These are phyloP conservation scores for Cardamine chenopodiifolia DNA, from an alignment of 345 rosid species.

Conservation along the genomic window DNA sequence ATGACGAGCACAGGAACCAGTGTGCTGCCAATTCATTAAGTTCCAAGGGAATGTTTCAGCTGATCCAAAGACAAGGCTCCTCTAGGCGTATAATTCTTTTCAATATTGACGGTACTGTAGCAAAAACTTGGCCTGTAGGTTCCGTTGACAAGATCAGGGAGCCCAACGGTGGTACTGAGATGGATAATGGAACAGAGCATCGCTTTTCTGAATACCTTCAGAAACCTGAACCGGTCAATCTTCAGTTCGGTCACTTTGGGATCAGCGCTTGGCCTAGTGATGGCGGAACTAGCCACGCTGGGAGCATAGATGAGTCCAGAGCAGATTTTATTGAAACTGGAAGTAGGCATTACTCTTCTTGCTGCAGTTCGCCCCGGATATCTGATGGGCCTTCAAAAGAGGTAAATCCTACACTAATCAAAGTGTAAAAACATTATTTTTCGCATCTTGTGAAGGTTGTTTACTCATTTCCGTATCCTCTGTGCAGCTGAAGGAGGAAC, in stretches of 20 bases:
- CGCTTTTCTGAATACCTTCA: slow-evolving; percentile 72
- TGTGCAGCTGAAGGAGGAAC: slow-evolving; percentile 78
- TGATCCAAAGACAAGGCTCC: slow-evolving; percentile 91
- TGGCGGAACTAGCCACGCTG: slow-evolving; percentile 89
- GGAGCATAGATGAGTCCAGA: slow-evolving; percentile 83
- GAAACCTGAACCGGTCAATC: slow-evolving; percentile 89
- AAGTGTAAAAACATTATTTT: neutral
- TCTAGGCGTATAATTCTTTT: slow-evolving; percentile 88
- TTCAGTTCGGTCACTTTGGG: slow-evolving; percentile 95
- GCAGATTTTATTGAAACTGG: slow-evolving; percentile 79
- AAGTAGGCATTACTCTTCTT: slow-evolving; percentile 83
- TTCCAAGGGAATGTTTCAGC: slow-evolving; percentile 96
- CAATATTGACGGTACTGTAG: slow-evolving; percentile 92
- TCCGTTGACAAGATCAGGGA: slow-evolving; percentile 55
- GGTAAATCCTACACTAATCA: slow-evolving; percentile 45
- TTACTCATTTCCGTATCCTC: neutral
- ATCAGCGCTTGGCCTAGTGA: slow-evolving; percentile 99
- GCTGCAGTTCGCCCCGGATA: slow-evolving; percentile 92
- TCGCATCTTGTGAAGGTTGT: neutral
- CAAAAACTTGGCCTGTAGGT: slow-evolving; percentile 95
- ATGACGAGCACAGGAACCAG: slow-evolving; percentile 94
- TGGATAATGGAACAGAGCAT: slow-evolving; percentile 45
- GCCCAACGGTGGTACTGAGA: slow-evolving; percentile 46
- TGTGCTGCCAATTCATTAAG: slow-evolving; percentile 89
- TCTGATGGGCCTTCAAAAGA: slow-evolving; percentile 87